Evolutionary conservation across 225 moss, liverwort and hornwort species (phyloP), one percentile per base, ranked within the genome.

Genomic region (Marchantia polymorpha): DNA sequence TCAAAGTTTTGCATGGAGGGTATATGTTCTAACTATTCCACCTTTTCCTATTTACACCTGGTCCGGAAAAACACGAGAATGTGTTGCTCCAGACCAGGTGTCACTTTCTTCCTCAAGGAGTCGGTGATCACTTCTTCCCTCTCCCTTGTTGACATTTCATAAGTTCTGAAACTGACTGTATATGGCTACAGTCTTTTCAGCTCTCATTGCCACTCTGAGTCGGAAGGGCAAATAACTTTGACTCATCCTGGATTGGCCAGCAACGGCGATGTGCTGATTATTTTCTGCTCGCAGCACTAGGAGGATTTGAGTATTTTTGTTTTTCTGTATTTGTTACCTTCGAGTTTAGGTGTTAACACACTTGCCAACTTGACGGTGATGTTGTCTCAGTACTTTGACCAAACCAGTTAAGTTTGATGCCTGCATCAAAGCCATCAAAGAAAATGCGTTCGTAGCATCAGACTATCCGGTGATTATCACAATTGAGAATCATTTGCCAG

Each of bases 1-100:
- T 99, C 84, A 95, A 83, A 67, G 99, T 99, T 82, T 89, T 95
- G 63, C 99, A 95, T 75, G 99, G 99, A 82, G 89, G 90, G 99
- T 95, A 90, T 74, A 13, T 46, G 1, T 61, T 1, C 39, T 46
- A 10, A 20, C 71, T 48, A 22, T 49, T n/a, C 2, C 23, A 22
- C n/a, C 4, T 50, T 20, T 14, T 50, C n/a, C n/a, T n/a, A n/a
- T n/a, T n/a, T n/a, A n/a, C n/a, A n/a, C n/a, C n/a, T n/a, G n/a
- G n/a, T n/a, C n/a, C n/a, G n/a, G n/a, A n/a, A n/a, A n/a, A n/a
- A n/a, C n/a, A n/a, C 9, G 12, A 22, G 46, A 10, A 48, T 22
- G 46, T 22, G 46, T 46, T 12, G 46, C 61, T 22, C 10, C 22
- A 9, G 22, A 61, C 58, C 58, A 58, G 0, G 39, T 39, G 39